Evolutionary conservation across 2,329 filamentous ascomycete genomes (phyloP).

Genomic region (Mycocentrospora acerina): DNA sequence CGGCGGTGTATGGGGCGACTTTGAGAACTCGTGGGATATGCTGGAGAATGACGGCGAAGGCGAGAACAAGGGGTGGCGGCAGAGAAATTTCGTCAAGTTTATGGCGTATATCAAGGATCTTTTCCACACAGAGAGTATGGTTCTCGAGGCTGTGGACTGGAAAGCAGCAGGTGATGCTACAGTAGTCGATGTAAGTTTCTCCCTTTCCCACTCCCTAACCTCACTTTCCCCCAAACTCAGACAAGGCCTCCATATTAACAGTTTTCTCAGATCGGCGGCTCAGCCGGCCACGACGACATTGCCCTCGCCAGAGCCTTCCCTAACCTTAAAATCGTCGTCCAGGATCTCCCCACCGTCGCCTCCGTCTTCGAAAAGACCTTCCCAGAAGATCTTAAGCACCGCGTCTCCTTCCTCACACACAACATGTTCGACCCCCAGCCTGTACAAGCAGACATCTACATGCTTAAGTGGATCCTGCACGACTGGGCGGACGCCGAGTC

Average conservation of each 20-base stretch:
- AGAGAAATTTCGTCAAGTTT: conserved; percentile 33
- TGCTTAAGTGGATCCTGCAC: conserved; percentile 62
- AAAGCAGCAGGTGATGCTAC: conserved; percentile 21
- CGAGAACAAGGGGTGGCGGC: conserved; percentile 33
- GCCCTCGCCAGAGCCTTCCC: conserved; percentile 27
- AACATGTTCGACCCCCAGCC: conserved; percentile 62
- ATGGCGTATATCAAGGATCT: conserved; percentile 39
- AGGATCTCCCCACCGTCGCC: conserved; percentile 33
- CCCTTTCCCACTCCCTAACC: background rate
- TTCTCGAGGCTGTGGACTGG: conserved; percentile 31
- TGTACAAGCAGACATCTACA: conserved; percentile 55
- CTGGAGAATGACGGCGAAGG: conserved; percentile 35
- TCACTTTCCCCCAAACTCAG: too few species aligned
- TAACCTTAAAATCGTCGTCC: conserved; percentile 31
- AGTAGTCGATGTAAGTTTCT: conserved; percentile 29
- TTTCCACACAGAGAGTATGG: conserved; percentile 28
- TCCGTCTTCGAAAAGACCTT: conserved; percentile 26
- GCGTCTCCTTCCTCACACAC: conserved; percentile 49
- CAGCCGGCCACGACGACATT: conserved; percentile 34
- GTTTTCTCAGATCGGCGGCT: conserved; percentile 34
- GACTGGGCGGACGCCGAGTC: conserved; percentile 59
- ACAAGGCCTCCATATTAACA: too few species aligned
- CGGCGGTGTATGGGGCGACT: conserved; percentile 25
- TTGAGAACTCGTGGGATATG: conserved; percentile 29
- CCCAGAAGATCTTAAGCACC: conserved; percentile 22